Evolutionary conservation across 371 early-diverging fungal species (phyloP).

Genomic region (Mortierella sp.): DNA sequence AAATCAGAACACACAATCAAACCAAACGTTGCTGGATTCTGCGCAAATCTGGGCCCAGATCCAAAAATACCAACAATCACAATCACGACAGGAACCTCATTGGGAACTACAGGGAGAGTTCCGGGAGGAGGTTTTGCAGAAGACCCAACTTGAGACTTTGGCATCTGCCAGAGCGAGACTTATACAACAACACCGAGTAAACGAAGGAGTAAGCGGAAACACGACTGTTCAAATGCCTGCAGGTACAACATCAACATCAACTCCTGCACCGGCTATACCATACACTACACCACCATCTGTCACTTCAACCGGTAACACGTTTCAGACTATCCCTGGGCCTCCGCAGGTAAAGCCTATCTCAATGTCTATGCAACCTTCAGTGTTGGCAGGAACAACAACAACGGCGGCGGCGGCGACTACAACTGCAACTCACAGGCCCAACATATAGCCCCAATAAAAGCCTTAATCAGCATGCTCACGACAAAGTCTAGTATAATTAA

Average conservation of each 20-base stretch:
- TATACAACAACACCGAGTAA: neutral
- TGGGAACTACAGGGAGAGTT: neutral
- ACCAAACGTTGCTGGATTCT: neutral
- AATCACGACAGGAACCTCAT: neutral
- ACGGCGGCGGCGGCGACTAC: neutral
- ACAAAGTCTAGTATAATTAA: too few species aligned
- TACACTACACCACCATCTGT: neutral
- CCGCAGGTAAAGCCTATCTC: constrained; percentile 3
- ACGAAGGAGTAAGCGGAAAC: neutral
- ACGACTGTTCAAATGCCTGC: neutral
- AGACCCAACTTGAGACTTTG: neutral
- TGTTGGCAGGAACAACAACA: neutral
- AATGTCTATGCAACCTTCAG: neutral
- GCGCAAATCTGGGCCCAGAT: neutral
- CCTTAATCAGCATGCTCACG: neutral
- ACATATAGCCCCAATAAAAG: too few species aligned
- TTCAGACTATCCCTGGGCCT: neutral
- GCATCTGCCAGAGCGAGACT: neutral
- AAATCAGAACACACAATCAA: neutral
- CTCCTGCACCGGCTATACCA: neutral
- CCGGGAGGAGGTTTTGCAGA: neutral
- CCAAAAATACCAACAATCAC: neutral
- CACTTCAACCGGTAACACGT: neutral
- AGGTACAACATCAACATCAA: constrained; percentile 1
- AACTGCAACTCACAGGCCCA: neutral